Conservation (phyloP, 257 asterid genomes). For the Osmanthus fragrans region DNA sequence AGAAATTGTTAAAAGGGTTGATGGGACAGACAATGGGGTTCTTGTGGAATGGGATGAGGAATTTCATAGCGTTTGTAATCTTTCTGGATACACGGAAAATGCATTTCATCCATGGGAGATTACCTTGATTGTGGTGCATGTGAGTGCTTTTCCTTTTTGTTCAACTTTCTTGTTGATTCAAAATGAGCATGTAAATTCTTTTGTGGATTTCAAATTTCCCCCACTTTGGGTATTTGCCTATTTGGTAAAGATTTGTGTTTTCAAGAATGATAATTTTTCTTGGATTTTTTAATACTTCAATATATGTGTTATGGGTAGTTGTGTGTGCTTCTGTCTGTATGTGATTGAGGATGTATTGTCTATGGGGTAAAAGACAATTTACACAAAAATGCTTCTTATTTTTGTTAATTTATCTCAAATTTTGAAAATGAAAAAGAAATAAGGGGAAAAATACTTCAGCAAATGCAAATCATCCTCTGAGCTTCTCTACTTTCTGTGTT, state of each 20-base stretch:
- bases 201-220: too few relatives aligned
- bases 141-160: slow-evolving; percentile 36
- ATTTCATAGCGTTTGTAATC: slow-evolving; percentile 60
- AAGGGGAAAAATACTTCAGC: not conserved
- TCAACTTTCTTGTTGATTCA: too few relatives aligned
- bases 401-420: not conserved
- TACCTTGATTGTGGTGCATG: slow-evolving; percentile 71
- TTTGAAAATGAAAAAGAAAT: not conserved
- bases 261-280: too few relatives aligned
- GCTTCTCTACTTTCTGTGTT: too few relatives aligned
- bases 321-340: not conserved
- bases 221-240: too few relatives aligned
- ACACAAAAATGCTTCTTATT: too few relatives aligned
- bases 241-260: too few relatives aligned
- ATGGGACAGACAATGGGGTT: slow-evolving; percentile 47
- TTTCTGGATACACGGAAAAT: slow-evolving; percentile 75
- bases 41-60: slow-evolving; percentile 88
- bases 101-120: slow-evolving; percentile 96
- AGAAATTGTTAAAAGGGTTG: slow-evolving; percentile 32
- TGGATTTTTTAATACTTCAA: too few relatives aligned
- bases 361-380: not conserved
- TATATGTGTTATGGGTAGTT: not conserved
- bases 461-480: not conserved
- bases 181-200: too few relatives aligned
- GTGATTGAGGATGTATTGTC: not conserved